Evolutionary conservation across 768 basidiomycete species (phyloP), one percentile per base, ranked within the genome.

Genomic region (Clitopilus hobsonii): DNA sequence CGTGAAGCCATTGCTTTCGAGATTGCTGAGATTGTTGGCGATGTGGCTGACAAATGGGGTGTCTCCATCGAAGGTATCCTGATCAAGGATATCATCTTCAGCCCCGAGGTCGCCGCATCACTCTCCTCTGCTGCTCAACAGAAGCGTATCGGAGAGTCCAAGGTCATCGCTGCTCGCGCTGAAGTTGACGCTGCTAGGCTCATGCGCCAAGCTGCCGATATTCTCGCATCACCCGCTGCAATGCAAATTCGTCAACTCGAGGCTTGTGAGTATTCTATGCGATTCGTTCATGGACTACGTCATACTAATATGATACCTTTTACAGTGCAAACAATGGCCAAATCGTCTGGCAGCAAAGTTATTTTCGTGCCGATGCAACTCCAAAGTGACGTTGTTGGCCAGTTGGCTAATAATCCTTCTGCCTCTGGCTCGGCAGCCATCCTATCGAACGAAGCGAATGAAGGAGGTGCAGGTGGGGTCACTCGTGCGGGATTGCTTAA

Each of bases 221-320:
- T 96, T 63, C 75, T 93, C 64, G 92, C 94, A 20, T 91, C 87
- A 10, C 94, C 94, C 7, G 95, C 96, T 20, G 96, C 96, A 53
- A 97, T 98, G 94, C 94, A 97, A 71, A 98, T 98, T 68, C 81
- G 96, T 56, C 96, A 98, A 68, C 82, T 98, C 59, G 96, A 99
- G 71, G 92, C 94, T 49, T 64, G 78, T 81, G 56, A 60, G 79
- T 36, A 36, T 36, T 36, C 32, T 36, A 14, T 36, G 3, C n/a
- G 29, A 6, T 30, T 78, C 4, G 2, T 50, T 51, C n/a, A 20
- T 27, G 14, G 41, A 29, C 45, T 18, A 30, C 29, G 36, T 54
- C 41, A 53, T 36, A 20, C 7, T 28, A 7, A 38, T 41, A 41
- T 45, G 30, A 50, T 22, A 22, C 30, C n/a, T 47, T 49, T 18